Evolutionary conservation across 73 alveolate species (phyloP), one percentile per base, ranked within the genome.

Genomic region (Paramecium tetraurelia): DNA sequence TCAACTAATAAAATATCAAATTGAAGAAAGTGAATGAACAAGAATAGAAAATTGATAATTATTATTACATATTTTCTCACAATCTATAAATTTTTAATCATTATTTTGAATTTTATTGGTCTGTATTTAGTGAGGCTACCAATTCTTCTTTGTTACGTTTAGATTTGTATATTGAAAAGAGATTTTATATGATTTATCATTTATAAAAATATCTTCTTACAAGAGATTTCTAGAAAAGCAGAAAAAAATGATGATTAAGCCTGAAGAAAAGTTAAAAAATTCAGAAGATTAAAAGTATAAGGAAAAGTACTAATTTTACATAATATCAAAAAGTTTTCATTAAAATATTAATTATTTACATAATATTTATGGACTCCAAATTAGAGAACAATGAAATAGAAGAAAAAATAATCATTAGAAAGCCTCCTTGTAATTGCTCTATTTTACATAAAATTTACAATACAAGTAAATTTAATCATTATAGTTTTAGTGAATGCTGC

Each of bases 341-440:
- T 53, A 16, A 53, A 53, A 16, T 16, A 53, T n/a, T 53, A 53
- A 16, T 53, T 53, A 18, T 53, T 53, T 4, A 18, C 9, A 63
- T 63, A 27, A 63, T 63, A 63, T 63, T 27, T 63, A 63, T 63
- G 84, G 84, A 63, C 27, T 27, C 41, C 2, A 24, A 63, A 63
- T 27, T 9, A 27, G 69, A 22, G 5, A 53, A 18, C 22, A 63
- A 63, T 22, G 50, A 27, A 11, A 22, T 31, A 11, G 50, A 63
- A 63, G 84, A 63, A 63, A 63, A 16, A 63, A 63, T 63, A 11
- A 12, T 63, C 14, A 63, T 63, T 63, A 63, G 84, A 63, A 63
- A 63, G 27, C 84, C 84, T 27, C 84, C 84, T 27, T 63, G 84
- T 20, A 63, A 63, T 63, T 63, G 84, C 29, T 63, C 84, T 27